phyloP scores from a whole-genome alignment of 108 stramenopile genomes.

The Conticribra guillardii region DNA sequence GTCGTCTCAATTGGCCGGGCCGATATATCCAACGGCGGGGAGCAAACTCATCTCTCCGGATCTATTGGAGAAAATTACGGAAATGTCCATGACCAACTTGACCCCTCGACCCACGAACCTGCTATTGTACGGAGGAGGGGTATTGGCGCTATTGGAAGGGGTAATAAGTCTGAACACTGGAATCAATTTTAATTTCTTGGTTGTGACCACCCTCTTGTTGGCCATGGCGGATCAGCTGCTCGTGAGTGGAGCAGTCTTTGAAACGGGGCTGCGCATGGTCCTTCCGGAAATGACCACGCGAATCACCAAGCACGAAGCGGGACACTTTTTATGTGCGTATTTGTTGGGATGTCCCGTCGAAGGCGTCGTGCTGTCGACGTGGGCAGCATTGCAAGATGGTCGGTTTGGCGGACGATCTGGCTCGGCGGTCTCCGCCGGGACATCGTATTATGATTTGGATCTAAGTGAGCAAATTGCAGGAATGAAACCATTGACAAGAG shows the following conservation, averaged over 20 bases:
- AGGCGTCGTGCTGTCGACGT: constrained; percentile 81
- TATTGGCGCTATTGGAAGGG: constrained; percentile 65
- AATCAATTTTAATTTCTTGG: constrained; percentile 67
- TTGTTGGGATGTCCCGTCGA: constrained; percentile 94
- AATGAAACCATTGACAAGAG: constrained; percentile 60
- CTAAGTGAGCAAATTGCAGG: constrained; percentile 74
- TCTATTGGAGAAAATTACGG: constrained; percentile 72
- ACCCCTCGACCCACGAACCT: constrained; percentile 82
- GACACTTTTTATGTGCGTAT: constrained; percentile 93
- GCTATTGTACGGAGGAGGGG: constrained; percentile 66
- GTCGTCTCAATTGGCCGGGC: not conserved
- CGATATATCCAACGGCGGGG: constrained; percentile 64
- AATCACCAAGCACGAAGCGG: constrained; percentile 91
- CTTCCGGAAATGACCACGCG: constrained; percentile 70
- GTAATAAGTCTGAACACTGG: constrained; percentile 52
- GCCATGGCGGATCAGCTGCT: constrained; percentile 65
- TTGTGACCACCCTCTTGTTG: constrained; percentile 60
- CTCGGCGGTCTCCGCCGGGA: constrained; percentile 77
- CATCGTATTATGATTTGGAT: constrained; percentile 87
- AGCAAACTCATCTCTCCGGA: constrained; percentile 71
- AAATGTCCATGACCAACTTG: constrained; percentile 70
- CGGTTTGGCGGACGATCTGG: constrained; percentile 66
- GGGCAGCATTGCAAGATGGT: constrained; percentile 81
- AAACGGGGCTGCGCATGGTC: constrained; percentile 61
- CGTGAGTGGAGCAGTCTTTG: constrained; percentile 81